Evolutionary conservation across 2,329 filamentous ascomycete genomes (phyloP).

Genomic region (Neofusicoccum sp.): DNA sequence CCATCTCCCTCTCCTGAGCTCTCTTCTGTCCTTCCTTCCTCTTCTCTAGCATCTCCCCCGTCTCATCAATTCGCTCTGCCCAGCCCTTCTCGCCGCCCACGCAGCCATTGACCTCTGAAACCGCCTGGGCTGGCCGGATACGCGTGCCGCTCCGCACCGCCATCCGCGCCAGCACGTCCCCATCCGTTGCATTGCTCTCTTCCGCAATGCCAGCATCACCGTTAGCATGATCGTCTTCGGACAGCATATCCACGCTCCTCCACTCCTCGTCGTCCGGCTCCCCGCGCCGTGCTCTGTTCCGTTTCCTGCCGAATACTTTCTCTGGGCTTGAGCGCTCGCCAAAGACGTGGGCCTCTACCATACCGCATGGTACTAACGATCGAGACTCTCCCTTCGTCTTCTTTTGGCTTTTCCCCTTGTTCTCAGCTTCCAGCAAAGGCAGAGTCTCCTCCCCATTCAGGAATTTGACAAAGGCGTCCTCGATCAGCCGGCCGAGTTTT

Average conservation of each 20-base stretch:
- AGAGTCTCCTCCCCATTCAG: constrained; percentile 35
- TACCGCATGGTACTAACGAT: constrained; percentile 52
- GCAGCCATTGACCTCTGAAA: constrained; percentile 59
- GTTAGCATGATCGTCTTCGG: constrained; percentile 26
- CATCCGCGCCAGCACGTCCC: constrained; percentile 26
- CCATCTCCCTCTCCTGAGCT: constrained; percentile 58
- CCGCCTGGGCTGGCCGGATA: constrained; percentile 43
- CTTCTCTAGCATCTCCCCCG: constrained; percentile 54
- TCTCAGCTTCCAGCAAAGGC: background rate
- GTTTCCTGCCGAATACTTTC: constrained; percentile 49
- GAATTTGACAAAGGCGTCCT: constrained; percentile 50
- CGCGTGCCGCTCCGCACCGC: constrained; percentile 23
- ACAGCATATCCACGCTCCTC: constrained; percentile 50
- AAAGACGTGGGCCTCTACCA: constrained; percentile 56
- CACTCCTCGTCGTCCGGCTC: constrained; percentile 44
- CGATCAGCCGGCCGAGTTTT: constrained; percentile 55
- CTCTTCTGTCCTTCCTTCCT: constrained; percentile 52
- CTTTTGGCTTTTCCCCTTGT: constrained; percentile 28
- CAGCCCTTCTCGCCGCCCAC: constrained; percentile 59
- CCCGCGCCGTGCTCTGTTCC: constrained; percentile 49
- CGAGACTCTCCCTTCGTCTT: constrained; percentile 55
- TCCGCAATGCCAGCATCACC: constrained; percentile 17
- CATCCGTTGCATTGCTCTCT: background rate
- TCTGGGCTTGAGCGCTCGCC: constrained; percentile 48
- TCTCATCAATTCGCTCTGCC: constrained; percentile 57